Conservation (phyloP, 805 yeast species). For the Myxozyma sirexii region DNA sequence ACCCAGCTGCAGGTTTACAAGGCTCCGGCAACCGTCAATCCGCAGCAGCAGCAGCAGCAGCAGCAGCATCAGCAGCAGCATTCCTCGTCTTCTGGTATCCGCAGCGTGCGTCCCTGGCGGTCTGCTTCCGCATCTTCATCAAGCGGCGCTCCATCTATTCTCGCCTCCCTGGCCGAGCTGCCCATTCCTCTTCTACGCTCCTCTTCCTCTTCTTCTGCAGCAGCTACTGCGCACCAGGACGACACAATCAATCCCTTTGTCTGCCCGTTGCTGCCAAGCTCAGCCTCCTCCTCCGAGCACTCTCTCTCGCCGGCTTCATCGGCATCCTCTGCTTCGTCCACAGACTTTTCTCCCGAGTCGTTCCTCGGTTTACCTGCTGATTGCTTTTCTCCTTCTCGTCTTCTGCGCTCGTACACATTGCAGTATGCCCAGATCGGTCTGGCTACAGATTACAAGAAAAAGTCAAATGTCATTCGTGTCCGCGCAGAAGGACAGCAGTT, state of each 20-base stretch:
- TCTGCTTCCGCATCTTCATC: slow-evolving; percentile 11
- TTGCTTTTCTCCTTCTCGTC: slow-evolving; percentile 31
- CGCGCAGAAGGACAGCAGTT: slow-evolving; percentile 85
- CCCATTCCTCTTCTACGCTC: slow-evolving; percentile 10
- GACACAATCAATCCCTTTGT: slow-evolving; percentile 26
- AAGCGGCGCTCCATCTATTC: slow-evolving; percentile 1
- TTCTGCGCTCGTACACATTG: slow-evolving; percentile 64
- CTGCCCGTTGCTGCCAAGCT: background rate
- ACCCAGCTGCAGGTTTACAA: slow-evolving; percentile 77
- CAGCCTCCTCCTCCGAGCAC: slow-evolving; percentile 6
- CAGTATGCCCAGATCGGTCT: slow-evolving; percentile 85
- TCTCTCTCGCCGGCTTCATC: slow-evolving; percentile 21
- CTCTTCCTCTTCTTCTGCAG: slow-evolving; percentile 8
- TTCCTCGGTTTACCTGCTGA: slow-evolving; percentile 20
- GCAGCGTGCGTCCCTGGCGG: slow-evolving; percentile 5
- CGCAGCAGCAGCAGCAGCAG: background rate
- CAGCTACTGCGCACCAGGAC: background rate
- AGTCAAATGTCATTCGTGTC: slow-evolving; percentile 66
- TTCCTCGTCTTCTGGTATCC: background rate
- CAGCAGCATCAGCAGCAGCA: background rate
- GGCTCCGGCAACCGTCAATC: slow-evolving; percentile 9
- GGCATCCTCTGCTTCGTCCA: slow-evolving; percentile 18
- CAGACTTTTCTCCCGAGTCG: slow-evolving; percentile 10
- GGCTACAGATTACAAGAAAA: slow-evolving; percentile 81
- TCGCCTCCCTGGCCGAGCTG: slow-evolving; percentile 6